Base-by-base conservation (phyloP, 768 basidiomycete genomes). In the Pholiota molesta region DNA sequence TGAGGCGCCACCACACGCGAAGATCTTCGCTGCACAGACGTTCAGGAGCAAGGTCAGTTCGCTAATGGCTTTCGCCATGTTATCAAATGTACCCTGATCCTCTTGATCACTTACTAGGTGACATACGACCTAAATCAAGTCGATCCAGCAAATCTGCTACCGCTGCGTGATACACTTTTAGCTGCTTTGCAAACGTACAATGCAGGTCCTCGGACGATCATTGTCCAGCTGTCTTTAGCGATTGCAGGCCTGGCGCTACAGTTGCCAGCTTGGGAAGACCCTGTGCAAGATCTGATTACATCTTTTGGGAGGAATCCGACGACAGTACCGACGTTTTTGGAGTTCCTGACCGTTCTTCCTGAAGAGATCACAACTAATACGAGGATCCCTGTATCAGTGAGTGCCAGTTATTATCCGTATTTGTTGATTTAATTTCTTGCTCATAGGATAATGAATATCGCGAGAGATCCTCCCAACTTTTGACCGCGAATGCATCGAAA, bases 1-100 rank as follows among this genome's bases (percentile, higher is more conserved):
- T 49, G 90, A 94, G 67, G 87, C 86, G 3, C 91, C 94, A 2
- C 73, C 80, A 33, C 84, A 93, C 57, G 93, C 94, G 40, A 93
- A 94, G 73, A 77, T 97, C 56, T 98, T 99, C 71, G 96, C 95
- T 9, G 95, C 97, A 0, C 97, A 99, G 76, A 99, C 97, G 0
- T 93, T 99, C 73, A 83, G 96, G 72, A 83, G 91, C 53, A 99
- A 99, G 84, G 97, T 94, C 63, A 66, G 88, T 78, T 47, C 54
- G 59, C 33, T 31, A 26, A 51, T 49, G 40, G 45, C 39, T 51
- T 60, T 33, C 61, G 35, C 35, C 14, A 13, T 55, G 37, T 64
- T 53, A 59, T 68, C 56, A 53, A 59, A 55, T 59, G 52, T 64
- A 59, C 59, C 66, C 69, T 70, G 70, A 72, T 75, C 60, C 71